phyloP scores from a whole-genome alignment of 768 basidiomycete species.

The Collybia sp. region DNA sequence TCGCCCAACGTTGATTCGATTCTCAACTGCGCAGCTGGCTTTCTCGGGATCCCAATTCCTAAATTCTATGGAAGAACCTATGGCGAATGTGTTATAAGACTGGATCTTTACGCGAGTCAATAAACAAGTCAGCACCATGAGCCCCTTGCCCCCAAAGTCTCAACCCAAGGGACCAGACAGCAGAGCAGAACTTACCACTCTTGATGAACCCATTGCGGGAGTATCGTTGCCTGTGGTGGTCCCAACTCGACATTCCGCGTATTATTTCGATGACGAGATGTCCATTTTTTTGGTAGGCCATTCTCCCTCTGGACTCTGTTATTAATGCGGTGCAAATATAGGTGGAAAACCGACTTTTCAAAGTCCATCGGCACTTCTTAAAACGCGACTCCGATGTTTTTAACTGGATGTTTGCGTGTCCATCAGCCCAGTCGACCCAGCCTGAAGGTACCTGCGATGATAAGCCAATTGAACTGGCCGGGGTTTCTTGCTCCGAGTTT shows the following conservation, averaged over 20 bases:
- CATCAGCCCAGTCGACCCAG: conserved; percentile 4
- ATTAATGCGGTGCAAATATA: neutral
- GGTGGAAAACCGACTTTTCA: conserved; percentile 14
- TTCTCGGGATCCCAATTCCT: too few relatives aligned
- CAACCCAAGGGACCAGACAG: too few relatives aligned
- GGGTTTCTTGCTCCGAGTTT: conserved; percentile 23
- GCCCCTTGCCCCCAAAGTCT: too few relatives aligned
- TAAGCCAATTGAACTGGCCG: conserved; percentile 19
- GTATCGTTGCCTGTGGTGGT: too few relatives aligned
- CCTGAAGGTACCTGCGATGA: conserved; percentile 15
- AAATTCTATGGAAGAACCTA: too few relatives aligned
- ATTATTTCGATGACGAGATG: neutral
- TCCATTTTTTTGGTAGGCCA: neutral
- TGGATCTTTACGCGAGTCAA: too few relatives aligned
- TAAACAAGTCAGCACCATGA: too few relatives aligned
- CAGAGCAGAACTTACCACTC: too few relatives aligned
- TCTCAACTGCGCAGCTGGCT: too few relatives aligned
- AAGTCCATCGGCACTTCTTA: conserved; percentile 16
- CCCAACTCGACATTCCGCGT: neutral
- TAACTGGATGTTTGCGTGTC: conserved; percentile 14
- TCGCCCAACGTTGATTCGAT: too few relatives aligned
- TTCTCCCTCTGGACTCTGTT: neutral
- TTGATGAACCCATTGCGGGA: too few relatives aligned
- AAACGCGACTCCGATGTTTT: conserved; percentile 14
- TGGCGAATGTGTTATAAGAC: too few relatives aligned